Percentiles rank a stretch among this genome's conserved stretches.
Conservation (phyloP, 2,329 filamentous ascomycete species). For the Beauveria sp. region DNA sequence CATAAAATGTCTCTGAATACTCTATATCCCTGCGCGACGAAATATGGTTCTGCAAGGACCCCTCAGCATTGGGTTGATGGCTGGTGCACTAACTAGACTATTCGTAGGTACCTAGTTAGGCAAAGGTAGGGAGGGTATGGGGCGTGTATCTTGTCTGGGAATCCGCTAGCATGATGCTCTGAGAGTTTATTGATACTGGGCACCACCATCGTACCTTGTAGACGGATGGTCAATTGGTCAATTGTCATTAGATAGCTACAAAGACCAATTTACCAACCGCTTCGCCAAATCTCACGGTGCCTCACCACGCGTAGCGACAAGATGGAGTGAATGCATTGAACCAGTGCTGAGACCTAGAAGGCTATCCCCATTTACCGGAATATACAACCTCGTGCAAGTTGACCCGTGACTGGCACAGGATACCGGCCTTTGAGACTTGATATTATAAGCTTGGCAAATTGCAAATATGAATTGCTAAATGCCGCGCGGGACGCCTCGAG, state of each 20-base stretch:
- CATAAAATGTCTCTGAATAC: background rate
- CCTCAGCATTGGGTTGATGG: background rate
- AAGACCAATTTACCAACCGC: background rate
- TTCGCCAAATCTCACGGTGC: background rate
- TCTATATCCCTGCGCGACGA: background rate
- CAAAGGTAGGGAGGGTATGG: background rate
- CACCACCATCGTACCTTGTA: too few species aligned
- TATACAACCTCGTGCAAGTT: background rate
- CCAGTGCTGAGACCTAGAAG: background rate
- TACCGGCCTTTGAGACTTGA: background rate
- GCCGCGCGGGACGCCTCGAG: conserved; percentile 6
- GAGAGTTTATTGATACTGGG: too few species aligned
- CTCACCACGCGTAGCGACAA: background rate
- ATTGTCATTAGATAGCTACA: too few species aligned
- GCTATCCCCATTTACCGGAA: background rate
- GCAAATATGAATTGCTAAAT: background rate
- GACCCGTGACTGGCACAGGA: background rate
- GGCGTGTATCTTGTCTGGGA: background rate
- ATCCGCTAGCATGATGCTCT: too few species aligned
- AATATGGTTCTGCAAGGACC: background rate
- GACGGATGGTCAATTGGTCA: too few species aligned
- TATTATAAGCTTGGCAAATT: background rate
- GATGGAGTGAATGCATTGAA: background rate
- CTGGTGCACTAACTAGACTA: background rate
- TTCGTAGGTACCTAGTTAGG: background rate